Evolutionary conservation across 352 stramenopile genomes (phyloP).

Genomic region (Paralagenidium karlingii): DNA sequence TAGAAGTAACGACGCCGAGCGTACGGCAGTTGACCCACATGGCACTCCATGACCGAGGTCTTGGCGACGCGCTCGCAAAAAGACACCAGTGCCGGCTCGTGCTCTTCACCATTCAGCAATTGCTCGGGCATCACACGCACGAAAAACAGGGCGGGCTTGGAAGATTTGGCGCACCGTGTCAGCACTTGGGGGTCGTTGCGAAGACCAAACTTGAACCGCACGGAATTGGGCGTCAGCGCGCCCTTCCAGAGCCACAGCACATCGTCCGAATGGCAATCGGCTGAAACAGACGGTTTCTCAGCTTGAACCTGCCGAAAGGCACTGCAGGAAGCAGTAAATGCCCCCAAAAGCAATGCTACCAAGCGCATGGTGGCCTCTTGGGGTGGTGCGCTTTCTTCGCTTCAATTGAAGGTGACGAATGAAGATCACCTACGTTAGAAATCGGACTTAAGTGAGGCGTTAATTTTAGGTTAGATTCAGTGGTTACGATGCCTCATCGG

Average conservation of each 20-base stretch:
- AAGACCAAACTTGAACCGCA: constrained; percentile 64
- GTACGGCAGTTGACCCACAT: constrained; percentile 27
- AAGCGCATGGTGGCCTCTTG: no score
- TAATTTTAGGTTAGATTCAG: no score
- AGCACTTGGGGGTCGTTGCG: constrained; percentile 11
- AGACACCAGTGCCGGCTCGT: constrained; percentile 4
- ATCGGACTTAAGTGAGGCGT: no score
- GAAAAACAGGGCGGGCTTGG: background rate
- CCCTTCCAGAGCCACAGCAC: constrained; percentile 68
- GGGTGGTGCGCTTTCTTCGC: no score
- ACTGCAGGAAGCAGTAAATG: background rate
- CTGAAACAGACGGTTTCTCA: background rate
- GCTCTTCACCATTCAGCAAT: background rate
- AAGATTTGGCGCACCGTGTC: background rate
- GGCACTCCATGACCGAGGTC: constrained; percentile 32
- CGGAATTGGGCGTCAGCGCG: constrained; percentile 41
- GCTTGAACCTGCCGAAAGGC: background rate
- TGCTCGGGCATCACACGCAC: background rate
- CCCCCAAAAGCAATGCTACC: no score
- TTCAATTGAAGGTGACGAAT: no score
- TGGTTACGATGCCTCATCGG: no score
- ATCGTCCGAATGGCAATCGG: constrained; percentile 14
- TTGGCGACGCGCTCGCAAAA: constrained; percentile 9
- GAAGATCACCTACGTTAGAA: no score
- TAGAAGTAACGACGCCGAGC: constrained; percentile 42